Evolutionary conservation across 2,329 filamentous ascomycete genomes (phyloP).

Genomic region (Daldinia sp.): DNA sequence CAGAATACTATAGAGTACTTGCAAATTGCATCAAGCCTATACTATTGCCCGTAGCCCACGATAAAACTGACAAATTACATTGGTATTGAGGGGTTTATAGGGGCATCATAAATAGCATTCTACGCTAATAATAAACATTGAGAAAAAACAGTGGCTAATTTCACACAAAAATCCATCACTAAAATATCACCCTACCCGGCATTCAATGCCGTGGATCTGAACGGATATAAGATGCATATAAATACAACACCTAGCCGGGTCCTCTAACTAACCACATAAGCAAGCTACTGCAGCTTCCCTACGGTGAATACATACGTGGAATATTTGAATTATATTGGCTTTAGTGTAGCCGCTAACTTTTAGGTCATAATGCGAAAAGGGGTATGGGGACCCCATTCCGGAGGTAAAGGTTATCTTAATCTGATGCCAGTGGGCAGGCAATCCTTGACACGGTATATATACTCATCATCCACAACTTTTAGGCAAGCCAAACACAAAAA

Average conservation of each 20-base stretch:
- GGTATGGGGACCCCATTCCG: conserved; percentile 5
- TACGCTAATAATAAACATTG: background rate
- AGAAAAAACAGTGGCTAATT: background rate
- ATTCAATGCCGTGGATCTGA: background rate
- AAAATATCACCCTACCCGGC: background rate
- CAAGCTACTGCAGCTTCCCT: background rate
- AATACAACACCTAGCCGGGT: background rate
- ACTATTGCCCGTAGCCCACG: background rate
- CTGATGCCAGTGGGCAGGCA: background rate
- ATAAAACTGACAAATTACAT: background rate
- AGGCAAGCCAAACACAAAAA: background rate
- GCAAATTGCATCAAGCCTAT: background rate
- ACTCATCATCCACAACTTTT: background rate
- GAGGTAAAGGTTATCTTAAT: background rate
- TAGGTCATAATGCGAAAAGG: background rate
- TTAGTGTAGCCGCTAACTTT: background rate
- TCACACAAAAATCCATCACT: background rate
- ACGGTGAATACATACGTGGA: background rate
- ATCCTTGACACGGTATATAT: background rate
- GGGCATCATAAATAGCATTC: background rate
- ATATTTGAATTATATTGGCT: background rate
- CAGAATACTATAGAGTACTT: background rate
- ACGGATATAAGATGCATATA: background rate
- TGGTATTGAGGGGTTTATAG: background rate
- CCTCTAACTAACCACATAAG: background rate